A percentile compares a stretch with the other conserved stretches of the same genome.
Conservation (phyloP, 495 filamentous ascomycete species). For the Hypomontagnella monticulosa region DNA sequence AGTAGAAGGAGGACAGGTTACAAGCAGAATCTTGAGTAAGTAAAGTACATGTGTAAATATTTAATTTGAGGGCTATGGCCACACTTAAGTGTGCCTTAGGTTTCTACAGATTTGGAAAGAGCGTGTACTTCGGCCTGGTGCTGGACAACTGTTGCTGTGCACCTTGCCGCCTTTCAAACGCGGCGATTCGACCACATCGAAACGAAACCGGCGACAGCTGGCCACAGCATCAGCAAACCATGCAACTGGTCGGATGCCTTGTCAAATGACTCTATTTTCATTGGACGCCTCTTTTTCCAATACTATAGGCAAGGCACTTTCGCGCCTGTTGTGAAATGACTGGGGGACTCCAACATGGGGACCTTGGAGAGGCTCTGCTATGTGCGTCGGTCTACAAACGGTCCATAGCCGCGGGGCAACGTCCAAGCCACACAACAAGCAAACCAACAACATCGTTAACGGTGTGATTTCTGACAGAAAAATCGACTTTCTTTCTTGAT, state of each 20-base stretch:
- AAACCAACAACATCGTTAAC: neutral
- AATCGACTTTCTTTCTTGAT: too few relatives aligned
- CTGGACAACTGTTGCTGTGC: neutral
- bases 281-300: neutral
- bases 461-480: neutral
- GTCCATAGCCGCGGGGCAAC: slow-evolving; percentile 8
- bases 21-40: neutral
- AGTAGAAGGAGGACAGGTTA: neutral
- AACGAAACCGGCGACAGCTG: neutral
- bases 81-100: neutral
- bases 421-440: slow-evolving; percentile 14
- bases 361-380: slow-evolving; percentile 7
- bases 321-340: neutral
- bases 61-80: too few relatives aligned
- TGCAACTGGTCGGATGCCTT: neutral
- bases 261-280: neutral
- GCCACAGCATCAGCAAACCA: neutral
- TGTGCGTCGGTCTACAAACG: neutral
- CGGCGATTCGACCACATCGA: slow-evolving; percentile 18
- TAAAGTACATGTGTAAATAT: neutral
- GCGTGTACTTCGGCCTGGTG: neutral
- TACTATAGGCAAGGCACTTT: slow-evolving; percentile 21
- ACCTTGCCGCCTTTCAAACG: slow-evolving; percentile 5
- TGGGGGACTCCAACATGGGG: neutral
- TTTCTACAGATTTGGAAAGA: neutral